Evolutionary conservation across 345 rosid species (phyloP).

Genomic region (Noccaea bulbosa): DNA sequence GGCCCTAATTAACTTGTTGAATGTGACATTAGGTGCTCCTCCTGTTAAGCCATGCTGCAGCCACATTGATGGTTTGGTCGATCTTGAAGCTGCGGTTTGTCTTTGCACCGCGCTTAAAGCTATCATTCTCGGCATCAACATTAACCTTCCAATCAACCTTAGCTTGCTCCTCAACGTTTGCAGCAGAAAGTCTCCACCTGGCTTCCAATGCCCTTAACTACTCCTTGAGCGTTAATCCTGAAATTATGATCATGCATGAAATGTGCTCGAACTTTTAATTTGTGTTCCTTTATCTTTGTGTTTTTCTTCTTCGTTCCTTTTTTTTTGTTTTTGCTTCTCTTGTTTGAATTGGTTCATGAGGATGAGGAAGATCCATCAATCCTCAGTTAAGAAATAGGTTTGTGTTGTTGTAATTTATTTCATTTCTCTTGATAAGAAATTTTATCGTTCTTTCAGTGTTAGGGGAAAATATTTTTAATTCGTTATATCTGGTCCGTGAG

Average conservation of each 20-base stretch:
- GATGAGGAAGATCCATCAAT: neutral
- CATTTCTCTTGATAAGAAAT: conserved; percentile 21
- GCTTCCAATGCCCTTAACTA: conserved; percentile 48
- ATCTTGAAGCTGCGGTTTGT: conserved; percentile 61
- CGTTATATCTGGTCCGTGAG: conserved; percentile 9
- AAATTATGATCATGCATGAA: neutral
- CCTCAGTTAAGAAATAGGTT: neutral
- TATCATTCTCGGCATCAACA: conserved; percentile 51
- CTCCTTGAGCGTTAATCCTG: neutral
- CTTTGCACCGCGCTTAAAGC: conserved; percentile 60
- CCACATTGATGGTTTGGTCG: conserved; percentile 49
- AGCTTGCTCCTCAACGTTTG: conserved; percentile 53
- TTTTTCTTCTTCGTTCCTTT: neutral
- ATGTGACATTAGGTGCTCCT: conserved; percentile 47
- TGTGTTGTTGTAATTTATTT: conserved; percentile 28
- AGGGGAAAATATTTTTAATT: neutral
- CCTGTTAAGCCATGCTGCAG: conserved; percentile 52
- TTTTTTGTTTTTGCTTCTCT: neutral
- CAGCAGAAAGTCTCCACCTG: conserved; percentile 41
- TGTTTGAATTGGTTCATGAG: conserved; percentile 14
- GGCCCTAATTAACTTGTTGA: conserved; percentile 46
- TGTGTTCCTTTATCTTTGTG: neutral
- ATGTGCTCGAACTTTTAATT: conserved; percentile 5
- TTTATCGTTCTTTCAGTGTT: neutral
- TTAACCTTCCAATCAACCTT: conserved; percentile 50